Percentiles rank a stretch among this genome's conserved stretches.
Evolutionary conservation across 768 basidiomycete species (phyloP).

Genomic region (Pholiota microspora): DNA sequence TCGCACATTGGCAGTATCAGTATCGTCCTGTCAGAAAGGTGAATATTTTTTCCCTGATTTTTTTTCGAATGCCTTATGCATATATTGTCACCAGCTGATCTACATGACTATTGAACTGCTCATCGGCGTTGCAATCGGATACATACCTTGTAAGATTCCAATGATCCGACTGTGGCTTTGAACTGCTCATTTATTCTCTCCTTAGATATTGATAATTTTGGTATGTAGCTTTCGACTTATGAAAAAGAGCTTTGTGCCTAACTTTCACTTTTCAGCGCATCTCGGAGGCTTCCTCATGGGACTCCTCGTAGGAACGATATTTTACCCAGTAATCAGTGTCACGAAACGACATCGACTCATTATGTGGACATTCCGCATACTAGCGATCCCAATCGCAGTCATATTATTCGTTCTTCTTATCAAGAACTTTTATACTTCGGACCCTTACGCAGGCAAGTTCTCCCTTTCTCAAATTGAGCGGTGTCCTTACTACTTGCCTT

Average conservation of each 20-base stretch:
- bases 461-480: conserved; percentile 7
- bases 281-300: conserved; percentile 87
- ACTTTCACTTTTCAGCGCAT: conserved; percentile 50
- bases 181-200: not conserved
- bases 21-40: conserved; percentile 81
- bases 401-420: conserved; percentile 80
- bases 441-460: conserved; percentile 77
- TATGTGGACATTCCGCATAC: conserved; percentile 70
- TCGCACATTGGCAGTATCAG: conserved; percentile 91
- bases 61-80: not conserved
- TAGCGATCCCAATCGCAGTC: conserved; percentile 73
- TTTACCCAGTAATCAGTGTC: conserved; percentile 88
- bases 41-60: conserved; percentile 10
- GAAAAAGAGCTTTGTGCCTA: conserved; percentile 5
- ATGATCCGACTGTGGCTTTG: not conserved
- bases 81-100: conserved; percentile 55
- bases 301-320: conserved; percentile 74
- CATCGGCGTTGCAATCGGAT: conserved; percentile 83
- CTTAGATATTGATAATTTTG: conserved; percentile 87
- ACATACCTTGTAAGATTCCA: conserved; percentile 64
- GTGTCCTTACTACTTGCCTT: not conserved
- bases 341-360: conserved; percentile 71
- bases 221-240: conserved; percentile 32
- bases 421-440: conserved; percentile 86
- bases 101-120: conserved; percentile 86